A percentile compares a stretch with the other conserved stretches of the same genome.
These are phyloP conservation scores for Spathaspora boniae DNA, from an alignment of 805 yeast genomes.

Conservation along the genomic window DNA sequence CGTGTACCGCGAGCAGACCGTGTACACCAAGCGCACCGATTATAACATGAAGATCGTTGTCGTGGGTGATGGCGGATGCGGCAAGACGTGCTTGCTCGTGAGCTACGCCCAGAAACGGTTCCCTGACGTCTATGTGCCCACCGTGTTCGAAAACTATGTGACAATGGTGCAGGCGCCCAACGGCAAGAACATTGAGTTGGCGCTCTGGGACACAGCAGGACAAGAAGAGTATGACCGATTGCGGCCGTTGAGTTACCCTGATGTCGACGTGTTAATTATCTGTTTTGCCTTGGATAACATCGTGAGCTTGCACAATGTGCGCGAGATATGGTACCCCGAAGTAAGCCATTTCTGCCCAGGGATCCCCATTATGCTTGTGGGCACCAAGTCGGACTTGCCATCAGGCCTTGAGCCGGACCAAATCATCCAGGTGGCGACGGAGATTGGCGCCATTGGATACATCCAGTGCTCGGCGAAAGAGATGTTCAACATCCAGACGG, in stretches of 20 bases:
- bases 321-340: conserved; percentile 87
- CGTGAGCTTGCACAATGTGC: conserved; percentile 65
- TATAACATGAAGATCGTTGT: conserved; percentile 59
- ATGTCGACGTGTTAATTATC: conserved; percentile 67
- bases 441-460: conserved; percentile 67
- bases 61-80: conserved; percentile 89
- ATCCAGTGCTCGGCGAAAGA: conserved; percentile 77
- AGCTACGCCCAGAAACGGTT: conserved; percentile 67
- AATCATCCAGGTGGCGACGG: conserved; percentile 52
- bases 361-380: conserved; percentile 75
- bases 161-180: conserved; percentile 62
- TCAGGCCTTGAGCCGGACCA: conserved; percentile 37
- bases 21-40: conserved; percentile 18
- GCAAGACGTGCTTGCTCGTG: conserved; percentile 77
- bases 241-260: conserved; percentile 77
- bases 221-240: conserved; percentile 83
- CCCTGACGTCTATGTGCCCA: conserved; percentile 74
- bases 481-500: conserved; percentile 60
- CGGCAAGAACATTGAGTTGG: conserved; percentile 74
- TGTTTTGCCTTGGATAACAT: conserved; percentile 70
- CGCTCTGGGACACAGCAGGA: conserved; percentile 89
- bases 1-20: conserved; percentile 25
- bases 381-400: conserved; percentile 68
- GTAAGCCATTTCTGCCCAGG: conserved; percentile 78
- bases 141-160: conserved; percentile 77